Evolutionary conservation across 306 rosid species (phyloP), one percentile per base, ranked within the genome.

Genomic region (Chamaecrista fasciculata): DNA sequence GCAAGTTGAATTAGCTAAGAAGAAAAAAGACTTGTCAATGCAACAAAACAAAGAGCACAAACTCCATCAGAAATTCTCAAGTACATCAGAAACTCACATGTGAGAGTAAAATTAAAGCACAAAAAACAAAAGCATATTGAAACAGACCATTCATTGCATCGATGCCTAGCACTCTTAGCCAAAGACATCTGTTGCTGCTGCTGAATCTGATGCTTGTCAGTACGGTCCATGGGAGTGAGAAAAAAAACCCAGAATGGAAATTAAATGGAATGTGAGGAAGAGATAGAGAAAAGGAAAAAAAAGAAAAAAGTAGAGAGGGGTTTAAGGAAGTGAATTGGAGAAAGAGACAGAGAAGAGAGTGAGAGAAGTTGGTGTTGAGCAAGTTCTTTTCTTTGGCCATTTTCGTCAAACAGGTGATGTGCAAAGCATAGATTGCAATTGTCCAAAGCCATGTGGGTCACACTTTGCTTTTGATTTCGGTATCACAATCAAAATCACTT

Each of bases 381-480:
- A 78, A 78, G 66, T 66, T 86, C 82, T 70, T 73, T 66, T 86
- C 82, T 70, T 73, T 87, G 81, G 86, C 82, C 91, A 88, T 87
- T 83, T 82, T 80, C 75, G 82, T 89, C 85, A 44, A 82, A 83
- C 88, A 85, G 84, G 56, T 60, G 81, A 81, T 67, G 89, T 81
- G 80, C 83, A 84, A 74, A 82, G 78, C 96, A 85, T 76, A 86
- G 95, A 89, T 83, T 89, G 93, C 89, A 79, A 89, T 79, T 83
- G 79, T 87, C 91, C 91, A 91, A 89, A 81, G 82, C 81, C 50
- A 78, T 84, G 97, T 94, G 99, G 99, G 99, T 73, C 98, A 86
- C 60, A 66, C 79, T 26, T 76, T 84, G 78, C 72, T 66, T 69
- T 33, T 33, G n/a, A 33, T 33, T 83, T 57, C 9, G 67, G 39